Percentiles rank a stretch among this genome's conserved stretches.
Evolutionary conservation across 83 land plant genomes (phyloP).

Genomic region (Picea abies): DNA sequence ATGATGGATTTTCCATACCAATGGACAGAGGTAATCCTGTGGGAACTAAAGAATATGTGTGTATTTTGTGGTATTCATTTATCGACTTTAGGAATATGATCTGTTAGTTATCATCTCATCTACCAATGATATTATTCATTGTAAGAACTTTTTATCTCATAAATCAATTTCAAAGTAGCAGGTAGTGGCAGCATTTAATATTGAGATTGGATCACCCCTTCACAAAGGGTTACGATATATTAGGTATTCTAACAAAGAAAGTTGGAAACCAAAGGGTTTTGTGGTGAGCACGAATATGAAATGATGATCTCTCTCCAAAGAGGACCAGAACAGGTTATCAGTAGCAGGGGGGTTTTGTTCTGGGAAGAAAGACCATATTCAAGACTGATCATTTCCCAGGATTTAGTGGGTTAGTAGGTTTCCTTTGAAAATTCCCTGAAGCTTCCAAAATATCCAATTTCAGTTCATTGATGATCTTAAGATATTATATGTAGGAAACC

Average conservation of each 20-base stretch:
- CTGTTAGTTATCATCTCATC: background rate
- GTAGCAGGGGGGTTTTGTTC: slow-evolving; percentile 80
- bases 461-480: no score
- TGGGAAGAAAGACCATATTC: slow-evolving; percentile 91
- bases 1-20: background rate
- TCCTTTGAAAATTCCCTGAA: no score
- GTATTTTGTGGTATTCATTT: background rate
- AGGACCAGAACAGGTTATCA: slow-evolving; percentile 85
- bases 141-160: background rate
- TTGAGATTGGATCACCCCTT: background rate
- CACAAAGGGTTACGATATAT: background rate
- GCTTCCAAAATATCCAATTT: no score
- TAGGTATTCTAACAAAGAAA: background rate
- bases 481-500: no score
- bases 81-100: background rate
- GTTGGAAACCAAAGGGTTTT: background rate
- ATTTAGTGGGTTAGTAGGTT: slow-evolving; percentile 3
- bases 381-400: slow-evolving; percentile 98
- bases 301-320: slow-evolving; percentile 27
- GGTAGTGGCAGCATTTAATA: background rate
- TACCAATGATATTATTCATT: background rate
- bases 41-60: background rate
- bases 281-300: background rate
- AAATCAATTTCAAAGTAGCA: background rate
- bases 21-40: background rate